phyloP scores from a whole-genome alignment of 2,329 filamentous ascomycete genomes.

The Monascus ruber region DNA sequence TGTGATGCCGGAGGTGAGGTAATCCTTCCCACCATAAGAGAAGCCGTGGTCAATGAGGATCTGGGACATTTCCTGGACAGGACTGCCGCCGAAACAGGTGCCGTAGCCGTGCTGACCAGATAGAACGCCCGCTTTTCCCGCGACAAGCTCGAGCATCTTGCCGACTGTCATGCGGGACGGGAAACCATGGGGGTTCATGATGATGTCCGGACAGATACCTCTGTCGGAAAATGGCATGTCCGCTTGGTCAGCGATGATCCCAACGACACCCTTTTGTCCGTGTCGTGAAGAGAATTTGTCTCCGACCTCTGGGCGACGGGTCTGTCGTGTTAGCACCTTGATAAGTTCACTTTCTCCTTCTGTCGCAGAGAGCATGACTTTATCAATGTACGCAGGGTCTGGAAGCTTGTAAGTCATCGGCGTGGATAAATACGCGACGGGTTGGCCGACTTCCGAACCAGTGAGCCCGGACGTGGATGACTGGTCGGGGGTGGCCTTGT shows the following conservation, averaged over 20 bases:
- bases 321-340: slow-evolving; percentile 95
- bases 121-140: slow-evolving; percentile 85
- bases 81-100: slow-evolving; percentile 72
- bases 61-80: slow-evolving; percentile 77
- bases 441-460: slow-evolving; percentile 46
- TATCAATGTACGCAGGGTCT: slow-evolving; percentile 84
- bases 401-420: slow-evolving; percentile 63
- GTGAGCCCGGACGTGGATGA: slow-evolving; percentile 57
- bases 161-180: slow-evolving; percentile 98
- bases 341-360: slow-evolving; percentile 77
- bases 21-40: slow-evolving; percentile 95
- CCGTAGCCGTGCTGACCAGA: slow-evolving; percentile 81
- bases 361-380: slow-evolving; percentile 84
- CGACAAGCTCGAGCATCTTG: slow-evolving; percentile 89
- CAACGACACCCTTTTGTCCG: slow-evolving; percentile 95
- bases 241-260: slow-evolving; percentile 91
- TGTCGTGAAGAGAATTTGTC: slow-evolving; percentile 99
- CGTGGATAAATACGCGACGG: slow-evolving; percentile 25
- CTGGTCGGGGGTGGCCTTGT: slow-evolving; percentile 77
- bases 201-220: slow-evolving; percentile 91
- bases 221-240: slow-evolving; percentile 92
- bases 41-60: slow-evolving; percentile 81
- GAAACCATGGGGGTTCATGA: slow-evolving; percentile 99
- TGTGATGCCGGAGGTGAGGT: slow-evolving; percentile 87
- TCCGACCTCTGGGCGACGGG: slow-evolving; percentile 82